Evolutionary conservation across 176 grass and related monocot species (phyloP), one percentile per base, ranked within the genome.

Genomic region (maize (Zea mays)): DNA sequence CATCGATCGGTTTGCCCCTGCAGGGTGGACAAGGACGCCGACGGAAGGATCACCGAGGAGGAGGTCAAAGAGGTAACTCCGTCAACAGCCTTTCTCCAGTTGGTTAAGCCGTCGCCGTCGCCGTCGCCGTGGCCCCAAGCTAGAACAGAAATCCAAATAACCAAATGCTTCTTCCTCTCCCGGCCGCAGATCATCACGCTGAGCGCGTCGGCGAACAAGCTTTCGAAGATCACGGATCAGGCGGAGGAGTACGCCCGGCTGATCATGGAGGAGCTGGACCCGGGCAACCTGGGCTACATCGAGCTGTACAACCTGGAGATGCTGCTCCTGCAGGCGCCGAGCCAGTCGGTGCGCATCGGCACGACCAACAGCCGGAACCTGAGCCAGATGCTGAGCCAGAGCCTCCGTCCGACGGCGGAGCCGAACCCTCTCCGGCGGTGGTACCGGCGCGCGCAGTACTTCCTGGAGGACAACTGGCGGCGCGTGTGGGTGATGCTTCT

Each of bases 191-290:
- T 98, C 72, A 94, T 98, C 48, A 17, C 73, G 35, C 67, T 98
- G 69, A 98, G 95, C 69, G 95, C 95, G 38, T 88, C 91, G 7
- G 62, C 91, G 21, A 98, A 98, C 87, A 88, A 92, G 67, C 83
- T 98, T 3, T 88, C 87, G 0, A 94, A 94, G 69, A 45, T 98
- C 12, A 85, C 77, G 57, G 89, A 94, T 3, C 91, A 94, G n/a
- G 33, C 89, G 0, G 95, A 88, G 54, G 95, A 98, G 77, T 98
- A 98, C 79, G 89, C 91, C 10, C 87, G 91, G 2, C 90, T 98
- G 41, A 98, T 98, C 83, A 98, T 98, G 95, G 95, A 98, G 85
- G 95, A 98, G 85, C 85, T 98, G 2, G 95, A 98, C 71, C 91
- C 95, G 2, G 71, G 52, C 33, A 91, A 91, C 66, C 70, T 90